Evolutionary conservation across 257 asterid genomes (phyloP).

Genomic region (Solanum lignicaule): DNA sequence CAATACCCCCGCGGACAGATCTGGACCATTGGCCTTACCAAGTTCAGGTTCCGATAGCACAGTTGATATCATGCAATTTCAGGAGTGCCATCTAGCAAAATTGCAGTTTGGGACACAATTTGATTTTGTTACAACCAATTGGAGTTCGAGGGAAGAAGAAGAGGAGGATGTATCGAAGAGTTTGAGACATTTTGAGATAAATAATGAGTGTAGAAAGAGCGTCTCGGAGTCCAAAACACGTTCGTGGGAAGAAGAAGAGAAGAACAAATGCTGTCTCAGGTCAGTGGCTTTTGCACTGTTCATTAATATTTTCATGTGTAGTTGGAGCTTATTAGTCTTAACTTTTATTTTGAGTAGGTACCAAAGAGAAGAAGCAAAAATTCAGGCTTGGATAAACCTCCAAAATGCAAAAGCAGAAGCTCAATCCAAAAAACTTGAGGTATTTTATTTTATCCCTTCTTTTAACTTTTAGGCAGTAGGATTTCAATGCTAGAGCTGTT

Average conservation of each 20-base stretch:
- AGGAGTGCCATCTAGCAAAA: constrained; percentile 81
- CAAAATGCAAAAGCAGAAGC: constrained; percentile 98
- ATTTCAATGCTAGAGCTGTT: neutral
- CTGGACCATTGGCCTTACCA: constrained; percentile 55
- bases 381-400: constrained; percentile 95
- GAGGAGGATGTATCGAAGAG: constrained; percentile 98
- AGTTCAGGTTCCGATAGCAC: constrained; percentile 19
- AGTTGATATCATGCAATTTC: constrained; percentile 50
- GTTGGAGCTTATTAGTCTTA: neutral
- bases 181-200: constrained; percentile 88
- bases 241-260: constrained; percentile 81
- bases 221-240: constrained; percentile 45
- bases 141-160: constrained; percentile 97
- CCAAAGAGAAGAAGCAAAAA: constrained; percentile 93
- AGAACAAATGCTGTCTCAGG: constrained; percentile 78
- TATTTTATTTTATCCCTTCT: neutral
- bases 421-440: constrained; percentile 97
- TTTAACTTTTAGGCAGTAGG: neutral
- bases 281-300: neutral
- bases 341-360: constrained; percentile 33
- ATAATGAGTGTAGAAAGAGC: constrained; percentile 43
- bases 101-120: constrained; percentile 41
- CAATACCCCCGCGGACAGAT: constrained; percentile 74
- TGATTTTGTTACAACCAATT: constrained; percentile 46
- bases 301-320: neutral